Conservation (phyloP, 345 rosid species). For the Syzygium aromaticum region DNA sequence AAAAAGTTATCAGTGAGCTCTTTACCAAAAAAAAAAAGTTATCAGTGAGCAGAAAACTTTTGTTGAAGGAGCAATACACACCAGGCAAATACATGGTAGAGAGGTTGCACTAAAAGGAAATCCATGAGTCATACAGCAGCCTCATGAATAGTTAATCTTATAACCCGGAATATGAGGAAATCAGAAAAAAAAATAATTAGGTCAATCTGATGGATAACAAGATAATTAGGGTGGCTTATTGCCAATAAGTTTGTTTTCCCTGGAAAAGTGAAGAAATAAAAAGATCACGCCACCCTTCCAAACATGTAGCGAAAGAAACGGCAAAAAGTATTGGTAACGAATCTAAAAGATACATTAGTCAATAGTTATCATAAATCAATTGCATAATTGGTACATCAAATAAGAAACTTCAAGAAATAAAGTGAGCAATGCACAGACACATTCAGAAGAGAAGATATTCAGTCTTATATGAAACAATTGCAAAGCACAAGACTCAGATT, state of each 20-base stretch:
- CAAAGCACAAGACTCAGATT: background rate
- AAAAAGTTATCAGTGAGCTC: background rate
- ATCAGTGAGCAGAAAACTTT: background rate
- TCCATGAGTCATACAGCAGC: background rate
- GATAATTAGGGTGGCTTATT: background rate
- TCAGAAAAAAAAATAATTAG: background rate
- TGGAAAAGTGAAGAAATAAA: background rate
- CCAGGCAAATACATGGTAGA: background rate
- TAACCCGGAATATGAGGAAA: background rate
- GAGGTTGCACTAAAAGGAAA: background rate
- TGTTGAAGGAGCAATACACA: background rate
- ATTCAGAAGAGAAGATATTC: background rate
- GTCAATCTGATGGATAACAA: background rate
- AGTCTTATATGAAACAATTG: background rate
- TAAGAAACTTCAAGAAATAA: background rate
- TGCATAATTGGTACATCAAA: background rate
- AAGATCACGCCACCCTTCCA: background rate
- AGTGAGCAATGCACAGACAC: background rate
- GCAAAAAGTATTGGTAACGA: background rate
- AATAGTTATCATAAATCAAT: background rate
- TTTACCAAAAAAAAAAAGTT: background rate
- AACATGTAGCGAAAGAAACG: background rate
- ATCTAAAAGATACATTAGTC: background rate
- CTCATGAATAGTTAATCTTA: background rate
- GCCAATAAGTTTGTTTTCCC: background rate